These are phyloP conservation scores for Fusarium sororula DNA, from an alignment of 2,329 filamentous ascomycete genomes.

Conservation along the genomic window DNA sequence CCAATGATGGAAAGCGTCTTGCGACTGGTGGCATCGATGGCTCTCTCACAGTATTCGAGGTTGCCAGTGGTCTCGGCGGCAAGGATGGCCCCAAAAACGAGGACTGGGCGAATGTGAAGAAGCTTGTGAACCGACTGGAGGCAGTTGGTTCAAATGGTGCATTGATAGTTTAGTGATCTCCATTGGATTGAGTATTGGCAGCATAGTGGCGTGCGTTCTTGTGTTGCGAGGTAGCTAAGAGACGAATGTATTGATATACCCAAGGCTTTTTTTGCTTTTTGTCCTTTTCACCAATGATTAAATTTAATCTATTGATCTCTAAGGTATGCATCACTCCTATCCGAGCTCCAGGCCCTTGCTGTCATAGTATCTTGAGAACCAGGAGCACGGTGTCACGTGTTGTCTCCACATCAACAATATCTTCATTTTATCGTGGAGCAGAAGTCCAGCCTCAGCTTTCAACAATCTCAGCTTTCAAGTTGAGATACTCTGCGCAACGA, in stretches of 20 bases:
- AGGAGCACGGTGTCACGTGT: slow-evolving; percentile 18
- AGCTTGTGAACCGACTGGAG: slow-evolving; percentile 81
- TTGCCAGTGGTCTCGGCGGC: slow-evolving; percentile 83
- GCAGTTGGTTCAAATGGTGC: slow-evolving; percentile 62
- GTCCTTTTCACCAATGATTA: too few species aligned
- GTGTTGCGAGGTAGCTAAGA: slow-evolving; percentile 28
- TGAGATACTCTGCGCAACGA: neutral
- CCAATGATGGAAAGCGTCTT: slow-evolving; percentile 83
- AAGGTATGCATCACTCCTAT: neutral
- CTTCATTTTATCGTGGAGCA: slow-evolving; percentile 13
- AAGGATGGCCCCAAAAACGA: slow-evolving; percentile 84
- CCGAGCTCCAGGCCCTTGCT: neutral
- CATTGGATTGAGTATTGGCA: slow-evolving; percentile 28
- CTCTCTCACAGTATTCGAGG: slow-evolving; percentile 91
- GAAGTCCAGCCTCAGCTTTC: neutral
- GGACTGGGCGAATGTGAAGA: slow-evolving; percentile 94
- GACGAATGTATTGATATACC: slow-evolving; percentile 40
- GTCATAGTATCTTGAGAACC: neutral
- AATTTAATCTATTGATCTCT: neutral
- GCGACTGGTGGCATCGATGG: slow-evolving; percentile 94
- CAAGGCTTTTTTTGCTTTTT: neutral
- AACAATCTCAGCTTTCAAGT: neutral
- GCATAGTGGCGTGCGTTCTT: slow-evolving; percentile 25
- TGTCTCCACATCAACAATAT: slow-evolving; percentile 9
- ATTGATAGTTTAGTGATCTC: slow-evolving; percentile 49